Conservation (phyloP, 768 basidiomycete genomes). For the Hirschioporus abietinus region DNA sequence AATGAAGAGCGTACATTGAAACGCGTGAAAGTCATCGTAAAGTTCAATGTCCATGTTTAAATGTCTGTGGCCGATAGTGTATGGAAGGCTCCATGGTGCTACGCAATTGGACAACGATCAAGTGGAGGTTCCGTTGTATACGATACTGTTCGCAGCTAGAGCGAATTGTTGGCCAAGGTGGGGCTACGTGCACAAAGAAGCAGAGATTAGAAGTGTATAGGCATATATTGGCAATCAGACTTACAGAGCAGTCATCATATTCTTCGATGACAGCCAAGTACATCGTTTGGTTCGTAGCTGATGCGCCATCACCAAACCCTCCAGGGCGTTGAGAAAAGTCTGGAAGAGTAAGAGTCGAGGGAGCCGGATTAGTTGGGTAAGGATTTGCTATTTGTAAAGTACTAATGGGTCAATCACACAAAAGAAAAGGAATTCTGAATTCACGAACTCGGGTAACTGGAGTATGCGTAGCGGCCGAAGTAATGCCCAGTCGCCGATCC, state of each 20-base stretch:
- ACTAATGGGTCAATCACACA: background rate
- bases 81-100: background rate
- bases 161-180: conserved; percentile 18
- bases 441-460: conserved; percentile 37
- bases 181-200: conserved; percentile 12
- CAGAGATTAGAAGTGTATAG: conserved; percentile 1
- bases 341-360: conserved; percentile 38
- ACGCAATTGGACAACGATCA: background rate
- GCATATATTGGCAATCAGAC: conserved; percentile 8
- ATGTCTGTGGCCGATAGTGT: too few relatives aligned
- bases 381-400: conserved; percentile 30
- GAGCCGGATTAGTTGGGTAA: conserved; percentile 32
- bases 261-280: conserved; percentile 38
- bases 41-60: too few relatives aligned
- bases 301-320: conserved; percentile 32
- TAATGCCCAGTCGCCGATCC: conserved; percentile 34
- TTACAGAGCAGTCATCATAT: conserved; percentile 32
- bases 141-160: conserved; percentile 15
- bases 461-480: conserved; percentile 38
- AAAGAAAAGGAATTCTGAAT: background rate
- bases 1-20: too few relatives aligned
- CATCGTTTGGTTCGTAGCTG: conserved; percentile 27
- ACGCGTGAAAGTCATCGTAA: too few relatives aligned
- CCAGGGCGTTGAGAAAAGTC: conserved; percentile 36
- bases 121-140: conserved; percentile 21